Base-by-base conservation (phyloP, 768 basidiomycete species). In the Xerocomellus intermedius region DNA sequence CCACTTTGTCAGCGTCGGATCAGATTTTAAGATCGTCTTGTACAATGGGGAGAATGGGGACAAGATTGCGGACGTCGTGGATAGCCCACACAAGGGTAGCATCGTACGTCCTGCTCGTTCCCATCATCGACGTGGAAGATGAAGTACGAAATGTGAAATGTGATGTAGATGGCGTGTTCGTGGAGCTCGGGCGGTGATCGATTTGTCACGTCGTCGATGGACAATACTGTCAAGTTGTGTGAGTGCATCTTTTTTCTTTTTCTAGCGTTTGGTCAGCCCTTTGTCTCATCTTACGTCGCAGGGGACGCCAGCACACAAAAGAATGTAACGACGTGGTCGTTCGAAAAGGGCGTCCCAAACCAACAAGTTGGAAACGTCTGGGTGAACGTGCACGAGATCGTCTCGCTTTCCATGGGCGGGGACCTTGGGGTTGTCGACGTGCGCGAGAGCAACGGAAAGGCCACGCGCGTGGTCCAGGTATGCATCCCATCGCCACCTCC, bases 361-460 rank as follows among this genome's bases (percentile, higher is more conserved):
- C 95, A 98, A 66, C 95, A 98, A 75, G 78, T 91, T 26, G 95
- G 95, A 28, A 89, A 88, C 60, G 82, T 83, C n/a, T 97, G 92
- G 91, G 86, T 78, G 49, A 82, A 81, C 39, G 75, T 81, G 32
- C 78, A 78, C 50, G 80, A 83, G 54, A 83, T 97, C 49, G 84
- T 92, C 36, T 94, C 92, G 5, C 74, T 98, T 26, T 94, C 93
- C 0, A 73, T 96, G 60, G 85, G 83, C 0, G 94, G 95, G 14
- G 81, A 84, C 52, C 76, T 98, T 51, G 91, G 88, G 62, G 67
- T 96, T 16, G 84, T 96, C 66, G 95, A 98, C 68, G 80, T 82
- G 24, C 80, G 94, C 42, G 64, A 61, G 33, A 75, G 75, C 9
- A 81, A 80, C 2, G 78, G 80, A 54, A 84, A 83, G 63, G 83